Evolutionary conservation across 176 grass and related monocot species (phyloP).

Genomic region (Elymus sibiricus): DNA sequence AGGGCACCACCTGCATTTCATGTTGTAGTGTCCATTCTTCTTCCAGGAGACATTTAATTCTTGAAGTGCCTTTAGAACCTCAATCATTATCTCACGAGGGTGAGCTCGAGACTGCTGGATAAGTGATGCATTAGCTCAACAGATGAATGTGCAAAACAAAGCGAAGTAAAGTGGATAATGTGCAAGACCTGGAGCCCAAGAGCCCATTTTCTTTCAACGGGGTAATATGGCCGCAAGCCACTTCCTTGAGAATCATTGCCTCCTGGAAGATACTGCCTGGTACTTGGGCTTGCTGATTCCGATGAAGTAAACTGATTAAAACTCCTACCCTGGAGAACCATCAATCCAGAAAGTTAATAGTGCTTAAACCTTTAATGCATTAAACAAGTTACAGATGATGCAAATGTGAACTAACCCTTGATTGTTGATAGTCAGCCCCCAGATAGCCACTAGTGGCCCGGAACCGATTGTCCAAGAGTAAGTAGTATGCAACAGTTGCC

Average conservation of each 20-base stretch:
- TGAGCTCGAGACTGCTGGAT: constrained; percentile 78
- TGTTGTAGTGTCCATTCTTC: constrained; percentile 95
- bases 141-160: constrained; percentile 15
- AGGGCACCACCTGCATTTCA: constrained; percentile 81
- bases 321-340: constrained; percentile 37
- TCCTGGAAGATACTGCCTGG: constrained; percentile 40
- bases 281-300: constrained; percentile 36
- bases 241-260: constrained; percentile 56
- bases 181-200: constrained; percentile 90
- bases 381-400: background rate
- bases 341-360: constrained; percentile 14
- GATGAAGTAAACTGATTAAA: constrained; percentile 23
- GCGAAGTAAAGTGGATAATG: constrained; percentile 16
- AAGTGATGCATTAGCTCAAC: constrained; percentile 32
- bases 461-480: constrained; percentile 93
- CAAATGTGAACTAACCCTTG: constrained; percentile 52
- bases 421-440: constrained; percentile 77
- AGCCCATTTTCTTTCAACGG: constrained; percentile 93
- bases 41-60: constrained; percentile 95
- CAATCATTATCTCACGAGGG: constrained; percentile 91
- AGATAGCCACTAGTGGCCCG: constrained; percentile 81
- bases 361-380: constrained; percentile 2
- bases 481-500: constrained; percentile 96
- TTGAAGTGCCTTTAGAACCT: constrained; percentile 86
- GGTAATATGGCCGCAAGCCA: constrained; percentile 39